phyloP scores from a whole-genome alignment of 1,139 yeast species.

The Candida dubliniensis region DNA sequence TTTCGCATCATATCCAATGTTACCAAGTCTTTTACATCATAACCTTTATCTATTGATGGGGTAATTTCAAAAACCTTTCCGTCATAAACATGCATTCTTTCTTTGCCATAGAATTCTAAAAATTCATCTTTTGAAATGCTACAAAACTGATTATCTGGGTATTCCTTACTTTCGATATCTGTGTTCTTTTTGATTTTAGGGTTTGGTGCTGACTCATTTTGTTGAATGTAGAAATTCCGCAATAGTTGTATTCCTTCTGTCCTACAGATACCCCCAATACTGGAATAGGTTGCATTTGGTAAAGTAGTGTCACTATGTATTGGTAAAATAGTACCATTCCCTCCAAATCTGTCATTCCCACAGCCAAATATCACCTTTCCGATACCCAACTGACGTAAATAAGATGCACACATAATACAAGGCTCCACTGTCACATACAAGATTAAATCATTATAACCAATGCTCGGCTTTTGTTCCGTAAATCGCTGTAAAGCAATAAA shows the following conservation, averaged over 20 bases:
- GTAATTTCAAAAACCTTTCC: slow-evolving; percentile 28
- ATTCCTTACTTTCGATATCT: slow-evolving; percentile 63
- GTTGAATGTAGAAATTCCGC: slow-evolving; percentile 79
- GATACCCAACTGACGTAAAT: slow-evolving; percentile 77
- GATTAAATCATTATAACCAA: slow-evolving; percentile 47
- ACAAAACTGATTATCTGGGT: slow-evolving; percentile 45
- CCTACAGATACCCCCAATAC: slow-evolving; percentile 76
- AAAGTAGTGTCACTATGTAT: slow-evolving; percentile 51
- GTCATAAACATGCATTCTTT: slow-evolving; percentile 18
- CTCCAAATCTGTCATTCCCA: slow-evolving; percentile 94
- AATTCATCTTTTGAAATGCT: slow-evolving; percentile 24
- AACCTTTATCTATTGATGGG: slow-evolving; percentile 28
- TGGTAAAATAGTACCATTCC: slow-evolving; percentile 82
- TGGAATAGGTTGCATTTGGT: slow-evolving; percentile 45
- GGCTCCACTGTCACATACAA: slow-evolving; percentile 97
- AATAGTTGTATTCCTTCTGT: slow-evolving; percentile 81
- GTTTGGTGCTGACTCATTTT: slow-evolving; percentile 80
- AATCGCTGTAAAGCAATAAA: slow-evolving; percentile 56
- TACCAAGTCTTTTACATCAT: slow-evolving; percentile 25
- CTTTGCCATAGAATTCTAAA: slow-evolving; percentile 26
- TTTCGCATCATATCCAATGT: slow-evolving; percentile 15
- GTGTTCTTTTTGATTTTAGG: slow-evolving; percentile 77
- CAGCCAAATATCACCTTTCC: slow-evolving; percentile 82
- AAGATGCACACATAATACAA: slow-evolving; percentile 97
- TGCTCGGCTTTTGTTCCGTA: slow-evolving; percentile 8